Conservation (phyloP, 257 asterid genomes). For the Solanum clarkiae region DNA sequence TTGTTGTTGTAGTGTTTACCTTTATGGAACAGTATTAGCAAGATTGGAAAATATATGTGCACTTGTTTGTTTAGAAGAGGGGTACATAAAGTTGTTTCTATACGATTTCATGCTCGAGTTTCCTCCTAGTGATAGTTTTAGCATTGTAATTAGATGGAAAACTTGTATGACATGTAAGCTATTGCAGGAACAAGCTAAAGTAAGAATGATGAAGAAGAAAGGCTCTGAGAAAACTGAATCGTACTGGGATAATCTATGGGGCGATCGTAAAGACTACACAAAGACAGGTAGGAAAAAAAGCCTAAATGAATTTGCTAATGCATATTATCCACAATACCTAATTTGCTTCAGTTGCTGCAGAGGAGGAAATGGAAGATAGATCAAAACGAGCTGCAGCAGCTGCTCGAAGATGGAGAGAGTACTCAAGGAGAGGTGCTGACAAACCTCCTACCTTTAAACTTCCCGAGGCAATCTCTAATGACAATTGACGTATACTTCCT, state of each 20-base stretch:
- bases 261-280: slow-evolving; percentile 31
- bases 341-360: slow-evolving; percentile 21
- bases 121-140: neutral
- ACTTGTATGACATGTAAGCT: neutral
- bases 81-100: neutral
- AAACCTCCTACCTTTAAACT: slow-evolving; percentile 83
- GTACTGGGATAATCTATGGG: slow-evolving; percentile 79
- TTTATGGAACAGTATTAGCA: neutral
- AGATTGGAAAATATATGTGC: neutral
- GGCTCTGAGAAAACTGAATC: slow-evolving; percentile 45
- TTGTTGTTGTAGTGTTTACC: neutral
- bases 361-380: slow-evolving; percentile 65
- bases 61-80: neutral
- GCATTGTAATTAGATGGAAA: neutral
- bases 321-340: neutral
- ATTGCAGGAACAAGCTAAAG: slow-evolving; percentile 61
- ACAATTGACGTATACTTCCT: slow-evolving; percentile 11
- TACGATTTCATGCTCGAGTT: neutral
- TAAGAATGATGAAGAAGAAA: slow-evolving; percentile 66
- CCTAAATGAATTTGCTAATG: neutral
- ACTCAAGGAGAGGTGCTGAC: slow-evolving; percentile 76
- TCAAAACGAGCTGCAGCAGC: slow-evolving; percentile 88
- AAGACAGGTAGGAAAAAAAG: slow-evolving; percentile 23
- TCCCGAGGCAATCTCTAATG: slow-evolving; percentile 63
- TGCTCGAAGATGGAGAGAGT: slow-evolving; percentile 94